These are phyloP conservation scores for Thalassiosira profunda DNA, from an alignment of 108 stramenopile genomes.

Conservation along the genomic window DNA sequence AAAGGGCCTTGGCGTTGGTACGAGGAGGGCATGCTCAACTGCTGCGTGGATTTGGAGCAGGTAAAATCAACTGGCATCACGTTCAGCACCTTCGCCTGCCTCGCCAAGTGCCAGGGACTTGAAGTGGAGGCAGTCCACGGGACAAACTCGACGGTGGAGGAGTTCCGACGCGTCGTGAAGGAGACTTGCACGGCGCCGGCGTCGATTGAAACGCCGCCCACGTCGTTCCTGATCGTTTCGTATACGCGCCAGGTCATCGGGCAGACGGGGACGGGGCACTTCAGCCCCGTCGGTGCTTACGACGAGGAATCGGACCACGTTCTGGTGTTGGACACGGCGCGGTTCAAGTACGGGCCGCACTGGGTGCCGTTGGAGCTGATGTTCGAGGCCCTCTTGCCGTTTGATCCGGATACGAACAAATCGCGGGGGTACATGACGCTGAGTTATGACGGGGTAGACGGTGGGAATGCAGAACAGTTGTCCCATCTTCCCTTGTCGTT, in stretches of 20 bases:
- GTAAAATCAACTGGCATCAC: slow-evolving; percentile 83
- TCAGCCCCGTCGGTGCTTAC: slow-evolving; percentile 86
- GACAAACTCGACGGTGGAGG: slow-evolving; percentile 53
- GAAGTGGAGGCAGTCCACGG: slow-evolving; percentile 52
- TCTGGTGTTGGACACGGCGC: slow-evolving; percentile 86
- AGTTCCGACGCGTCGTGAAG: slow-evolving; percentile 75
- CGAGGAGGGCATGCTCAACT: slow-evolving; percentile 92
- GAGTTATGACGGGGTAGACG: slow-evolving; percentile 35
- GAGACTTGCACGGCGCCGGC: slow-evolving; percentile 47
- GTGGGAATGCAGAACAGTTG: no score
- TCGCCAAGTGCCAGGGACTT: slow-evolving; percentile 88
- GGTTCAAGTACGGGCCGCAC: slow-evolving; percentile 90
- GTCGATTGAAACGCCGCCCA: slow-evolving; percentile 5
- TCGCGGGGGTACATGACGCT: slow-evolving; percentile 85
- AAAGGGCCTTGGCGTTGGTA: slow-evolving; percentile 98
- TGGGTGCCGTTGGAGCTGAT: slow-evolving; percentile 65
- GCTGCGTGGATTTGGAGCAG: slow-evolving; percentile 78
- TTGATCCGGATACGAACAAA: slow-evolving; percentile 76
- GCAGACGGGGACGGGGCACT: slow-evolving; percentile 92
- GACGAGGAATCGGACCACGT: slow-evolving; percentile 63
- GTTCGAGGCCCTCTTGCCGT: slow-evolving; percentile 66
- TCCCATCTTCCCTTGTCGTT: slow-evolving; percentile 59
- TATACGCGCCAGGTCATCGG: slow-evolving; percentile 68
- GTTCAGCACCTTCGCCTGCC: slow-evolving; percentile 69
- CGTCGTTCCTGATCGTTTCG: slow-evolving; percentile 60